phyloP scores from a whole-genome alignment of 1,284 basidiomycete species.

The Boletus semigastroideus region DNA sequence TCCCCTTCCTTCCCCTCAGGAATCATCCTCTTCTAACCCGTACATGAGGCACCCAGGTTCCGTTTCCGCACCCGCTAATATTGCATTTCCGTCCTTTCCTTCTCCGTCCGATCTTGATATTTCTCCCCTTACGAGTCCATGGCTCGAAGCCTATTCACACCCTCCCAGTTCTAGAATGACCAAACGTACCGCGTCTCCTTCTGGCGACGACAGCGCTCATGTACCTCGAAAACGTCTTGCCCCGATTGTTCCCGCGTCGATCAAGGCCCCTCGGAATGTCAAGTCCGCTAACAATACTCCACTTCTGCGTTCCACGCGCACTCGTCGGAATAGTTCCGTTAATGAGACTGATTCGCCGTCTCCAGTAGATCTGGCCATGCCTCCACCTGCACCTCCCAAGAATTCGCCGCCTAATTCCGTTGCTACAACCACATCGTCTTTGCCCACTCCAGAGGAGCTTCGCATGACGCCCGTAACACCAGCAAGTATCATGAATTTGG shows the following conservation, averaged over 20 bases:
- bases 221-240: constrained; percentile 53
- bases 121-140: constrained; percentile 73
- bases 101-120: constrained; percentile 62
- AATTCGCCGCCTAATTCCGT: constrained; percentile 15
- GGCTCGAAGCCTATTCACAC: constrained; percentile 57
- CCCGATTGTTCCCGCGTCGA: constrained; percentile 31
- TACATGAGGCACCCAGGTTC: constrained; percentile 42
- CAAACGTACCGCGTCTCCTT: constrained; percentile 44
- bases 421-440: neutral
- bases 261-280: constrained; percentile 42
- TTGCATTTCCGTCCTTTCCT: constrained; percentile 50
- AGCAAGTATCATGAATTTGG: constrained; percentile 84
- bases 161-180: constrained; percentile 33
- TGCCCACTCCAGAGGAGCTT: constrained; percentile 16
- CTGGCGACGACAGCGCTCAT: constrained; percentile 38
- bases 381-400: constrained; percentile 56
- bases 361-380: constrained; percentile 82
- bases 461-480: constrained; percentile 79
- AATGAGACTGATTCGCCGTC: constrained; percentile 65
- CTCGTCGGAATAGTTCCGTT: constrained; percentile 41
- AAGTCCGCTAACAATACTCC: constrained; percentile 66
- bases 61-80: constrained; percentile 60
- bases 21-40: constrained; percentile 23
- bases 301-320: constrained; percentile 44
- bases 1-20: constrained; percentile 30